Evolutionary conservation across 2,329 filamentous ascomycete species (phyloP), one percentile per base, ranked within the genome.

Genomic region (Alternaria metachromatica): DNA sequence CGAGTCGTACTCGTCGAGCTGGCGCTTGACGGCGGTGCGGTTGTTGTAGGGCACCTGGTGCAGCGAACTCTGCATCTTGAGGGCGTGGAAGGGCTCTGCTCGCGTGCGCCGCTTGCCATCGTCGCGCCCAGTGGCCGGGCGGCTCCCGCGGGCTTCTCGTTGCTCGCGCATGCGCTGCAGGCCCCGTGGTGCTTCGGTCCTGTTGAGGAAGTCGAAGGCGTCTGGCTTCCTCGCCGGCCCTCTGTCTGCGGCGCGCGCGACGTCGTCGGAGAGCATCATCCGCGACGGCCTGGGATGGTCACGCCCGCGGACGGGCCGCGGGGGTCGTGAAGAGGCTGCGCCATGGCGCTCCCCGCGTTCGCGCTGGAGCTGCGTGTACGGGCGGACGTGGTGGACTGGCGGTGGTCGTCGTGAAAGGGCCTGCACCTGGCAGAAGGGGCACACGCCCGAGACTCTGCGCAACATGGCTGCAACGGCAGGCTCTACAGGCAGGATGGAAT

Each of bases 1-100:
- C 18, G 88, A 89, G 41, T 93, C 91, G 60, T 94, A 84, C 55
- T 90, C 85, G 51, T 87, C 82, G 58, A 91, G 84, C 68, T 83
- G 83, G 53, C 84, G 82, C 89, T 93, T 90, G 69, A 89, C 82
- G 53, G 83, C 81, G n/a, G 81, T 82, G 60, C 89, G 86, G 70
- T 88, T 87, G 41, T 88, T 88, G 76, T 97, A 97, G 0, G 93
- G 88, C 5, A 98, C 85, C 4, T 90, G 88, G 3, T 92, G 84
- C 67, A 98, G 83, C 2, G 92, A 86, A 55, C 89, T 89, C 78
- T 97, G 95, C 95, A 98, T 98, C 82, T 96, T 97, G 79, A 98
- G 84, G 5, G 95, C 94, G 78, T 96, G 94, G 80, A 88, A 91
- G 8, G 87, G 81, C 53, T 85, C 83, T 21, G 84, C 83, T 43